Conservation (phyloP, 495 filamentous ascomycete genomes). For the Aspergillus ostianus region DNA sequence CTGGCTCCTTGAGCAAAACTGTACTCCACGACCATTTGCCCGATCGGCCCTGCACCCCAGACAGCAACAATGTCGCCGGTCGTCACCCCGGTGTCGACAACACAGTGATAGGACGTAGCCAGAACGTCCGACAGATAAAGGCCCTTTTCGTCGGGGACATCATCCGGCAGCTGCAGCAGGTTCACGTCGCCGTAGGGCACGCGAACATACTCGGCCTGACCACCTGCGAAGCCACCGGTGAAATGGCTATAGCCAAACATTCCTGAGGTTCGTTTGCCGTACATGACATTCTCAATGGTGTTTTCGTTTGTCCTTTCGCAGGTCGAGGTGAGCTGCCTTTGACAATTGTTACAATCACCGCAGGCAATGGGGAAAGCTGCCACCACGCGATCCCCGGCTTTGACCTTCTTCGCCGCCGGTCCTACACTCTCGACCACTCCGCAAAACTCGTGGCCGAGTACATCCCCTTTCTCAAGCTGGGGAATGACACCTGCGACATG, state of each 20-base stretch:
- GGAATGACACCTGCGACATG: conserved; percentile 53
- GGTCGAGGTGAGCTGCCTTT: conserved; percentile 68
- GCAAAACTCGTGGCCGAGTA: conserved; percentile 88
- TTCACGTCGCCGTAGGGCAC: conserved; percentile 84
- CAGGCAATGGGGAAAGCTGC: conserved; percentile 82
- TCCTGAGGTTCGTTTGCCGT: conserved; percentile 60
- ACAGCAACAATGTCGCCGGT: conserved; percentile 65
- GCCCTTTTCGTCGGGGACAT: conserved; percentile 83
- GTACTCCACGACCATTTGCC: conserved; percentile 77
- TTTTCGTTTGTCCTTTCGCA: conserved; percentile 80
- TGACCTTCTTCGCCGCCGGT: conserved; percentile 53
- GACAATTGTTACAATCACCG: conserved; percentile 71
- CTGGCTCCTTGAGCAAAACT: conserved; percentile 67
- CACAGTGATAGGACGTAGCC: conserved; percentile 73
- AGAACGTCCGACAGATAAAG: conserved; percentile 82
- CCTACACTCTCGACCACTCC: conserved; percentile 76
- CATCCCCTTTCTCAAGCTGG: conserved; percentile 78
- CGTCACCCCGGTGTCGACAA: conserved; percentile 81
- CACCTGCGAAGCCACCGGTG: conserved; percentile 85
- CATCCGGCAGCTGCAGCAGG: conserved; percentile 73
- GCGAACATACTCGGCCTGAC: conserved; percentile 84
- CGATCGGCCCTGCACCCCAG: conserved; percentile 77
- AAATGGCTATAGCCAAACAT: conserved; percentile 62
- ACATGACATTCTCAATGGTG: conserved; percentile 67
- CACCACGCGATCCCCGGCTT: conserved; percentile 75